Conservation (phyloP, 2,329 filamentous ascomycete genomes). For the Biscogniauxia sp. region DNA sequence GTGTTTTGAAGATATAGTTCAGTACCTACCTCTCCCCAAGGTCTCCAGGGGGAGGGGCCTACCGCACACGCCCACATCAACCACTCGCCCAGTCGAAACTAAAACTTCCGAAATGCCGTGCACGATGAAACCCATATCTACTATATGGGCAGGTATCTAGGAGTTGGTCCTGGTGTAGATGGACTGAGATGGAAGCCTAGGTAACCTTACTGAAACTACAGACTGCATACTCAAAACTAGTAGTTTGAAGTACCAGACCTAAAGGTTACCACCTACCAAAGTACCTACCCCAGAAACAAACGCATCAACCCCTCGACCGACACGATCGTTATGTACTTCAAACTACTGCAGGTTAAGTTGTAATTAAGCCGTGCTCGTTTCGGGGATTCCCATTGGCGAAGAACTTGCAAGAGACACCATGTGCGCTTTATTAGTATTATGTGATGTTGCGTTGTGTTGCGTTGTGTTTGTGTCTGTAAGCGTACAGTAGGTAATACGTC, state of each 20-base stretch:
- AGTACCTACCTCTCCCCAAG: neutral
- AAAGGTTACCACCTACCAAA: no score
- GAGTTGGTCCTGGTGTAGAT: neutral
- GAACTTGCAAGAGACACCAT: no score
- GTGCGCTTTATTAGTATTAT: no score
- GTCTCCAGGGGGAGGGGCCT: neutral
- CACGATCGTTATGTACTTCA: no score
- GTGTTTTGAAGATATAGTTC: neutral
- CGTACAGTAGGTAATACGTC: no score
- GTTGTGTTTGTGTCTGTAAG: no score
- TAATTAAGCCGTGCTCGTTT: neutral
- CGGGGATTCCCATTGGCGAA: conserved; percentile 10
- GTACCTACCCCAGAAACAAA: neutral
- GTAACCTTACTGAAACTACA: neutral
- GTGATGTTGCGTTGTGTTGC: no score
- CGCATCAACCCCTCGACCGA: no score
- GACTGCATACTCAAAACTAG: neutral
- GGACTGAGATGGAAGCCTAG: neutral
- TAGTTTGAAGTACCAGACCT: no score
- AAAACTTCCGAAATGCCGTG: neutral
- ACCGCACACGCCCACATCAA: neutral
- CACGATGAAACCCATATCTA: no score
- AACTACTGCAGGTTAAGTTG: no score
- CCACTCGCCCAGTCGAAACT: neutral
- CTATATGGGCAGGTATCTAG: no score